Evolutionary conservation across 768 basidiomycete species (phyloP), one percentile per base, ranked within the genome.

Genomic region (Exidia glandulosa): DNA sequence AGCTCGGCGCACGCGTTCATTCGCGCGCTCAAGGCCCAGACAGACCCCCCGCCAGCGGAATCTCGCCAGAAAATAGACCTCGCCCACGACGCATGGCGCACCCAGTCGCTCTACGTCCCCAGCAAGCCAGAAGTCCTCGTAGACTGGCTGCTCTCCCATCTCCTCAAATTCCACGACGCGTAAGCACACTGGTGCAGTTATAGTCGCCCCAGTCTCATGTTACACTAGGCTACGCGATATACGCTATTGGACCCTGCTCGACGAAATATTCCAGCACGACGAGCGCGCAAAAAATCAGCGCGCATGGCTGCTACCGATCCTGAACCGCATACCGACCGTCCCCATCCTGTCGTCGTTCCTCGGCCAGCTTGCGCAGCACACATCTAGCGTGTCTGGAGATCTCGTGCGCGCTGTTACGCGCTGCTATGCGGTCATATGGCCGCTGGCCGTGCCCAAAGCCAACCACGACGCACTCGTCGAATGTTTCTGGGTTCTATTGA

Each of bases 71-170:
- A 93, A 70, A 81, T 92, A 32, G 80, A 85, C 58, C 81, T 91
- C 57, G 90, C 90, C 0, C 67, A 70, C 50, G 68, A 77, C 47
- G 84, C 81, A 61, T 93, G 90, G 90, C 71, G 77, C 47, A 72
- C 83, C 62, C 57, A 71, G 19, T 70, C 74, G 5, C 79, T 91
- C 60, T 79, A 83, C 62, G 76, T 90, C 31, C 83, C 85, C 19
- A 84, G 82, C 66, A 94, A 93, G 71, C 81, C 75, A 27, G 85
- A 90, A 71, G 75, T 89, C 45, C 79, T 94, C 57, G 76, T 76
- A 2, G 91, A 94, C 37, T 94, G 88, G 86, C 70, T 91, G 32
- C 71, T 94, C 55, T 76, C 78, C 10, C 79, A 76, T 62, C 73
- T 91, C 14, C 70, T 83, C 36, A 85, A 87, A n/a, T 12, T 14